Conservation (phyloP, 352 stramenopile genomes). For the Discostella stelligera region DNA sequence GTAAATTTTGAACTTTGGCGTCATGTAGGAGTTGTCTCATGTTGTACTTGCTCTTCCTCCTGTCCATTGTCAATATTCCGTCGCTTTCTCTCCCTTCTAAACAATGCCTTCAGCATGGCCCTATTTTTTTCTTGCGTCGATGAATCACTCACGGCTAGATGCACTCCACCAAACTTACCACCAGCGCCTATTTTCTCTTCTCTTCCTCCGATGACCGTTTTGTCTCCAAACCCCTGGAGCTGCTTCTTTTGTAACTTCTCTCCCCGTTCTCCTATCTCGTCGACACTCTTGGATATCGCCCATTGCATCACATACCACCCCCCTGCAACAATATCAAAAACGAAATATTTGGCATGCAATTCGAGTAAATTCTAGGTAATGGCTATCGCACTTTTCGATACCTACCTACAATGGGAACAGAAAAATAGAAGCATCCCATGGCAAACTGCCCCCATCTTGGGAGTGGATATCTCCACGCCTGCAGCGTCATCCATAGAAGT, state of each 20-base stretch:
- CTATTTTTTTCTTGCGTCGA: slow-evolving; percentile 66
- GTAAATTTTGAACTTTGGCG: too few species aligned
- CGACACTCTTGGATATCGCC: slow-evolving; percentile 62
- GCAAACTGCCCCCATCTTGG: slow-evolving; percentile 58
- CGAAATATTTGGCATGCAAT: neutral
- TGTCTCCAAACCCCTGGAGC: slow-evolving; percentile 44
- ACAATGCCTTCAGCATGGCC: slow-evolving; percentile 63
- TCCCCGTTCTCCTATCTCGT: slow-evolving; percentile 58
- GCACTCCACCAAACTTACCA: slow-evolving; percentile 63
- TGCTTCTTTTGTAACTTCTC: slow-evolving; percentile 55
- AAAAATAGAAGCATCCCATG: slow-evolving; percentile 78
- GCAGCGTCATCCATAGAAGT: neutral
- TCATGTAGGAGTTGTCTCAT: neutral
- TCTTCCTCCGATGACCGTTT: slow-evolving; percentile 43
- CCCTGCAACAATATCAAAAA: neutral
- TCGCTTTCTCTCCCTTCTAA: slow-evolving; percentile 55
- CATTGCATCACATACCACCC: slow-evolving; percentile 72
- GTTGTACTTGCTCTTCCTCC: neutral
- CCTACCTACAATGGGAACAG: slow-evolving; percentile 60
- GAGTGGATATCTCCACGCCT: slow-evolving; percentile 64
- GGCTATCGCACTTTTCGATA: neutral
- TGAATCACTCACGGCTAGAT: slow-evolving; percentile 62
- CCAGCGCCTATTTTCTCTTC: slow-evolving; percentile 58
- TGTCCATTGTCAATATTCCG: neutral
- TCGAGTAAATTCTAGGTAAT: too few species aligned